Percentiles rank a stretch among this genome's conserved stretches.
Evolutionary conservation across 2,329 filamentous ascomycete genomes (phyloP).

Genomic region (Nothophoma quercina): DNA sequence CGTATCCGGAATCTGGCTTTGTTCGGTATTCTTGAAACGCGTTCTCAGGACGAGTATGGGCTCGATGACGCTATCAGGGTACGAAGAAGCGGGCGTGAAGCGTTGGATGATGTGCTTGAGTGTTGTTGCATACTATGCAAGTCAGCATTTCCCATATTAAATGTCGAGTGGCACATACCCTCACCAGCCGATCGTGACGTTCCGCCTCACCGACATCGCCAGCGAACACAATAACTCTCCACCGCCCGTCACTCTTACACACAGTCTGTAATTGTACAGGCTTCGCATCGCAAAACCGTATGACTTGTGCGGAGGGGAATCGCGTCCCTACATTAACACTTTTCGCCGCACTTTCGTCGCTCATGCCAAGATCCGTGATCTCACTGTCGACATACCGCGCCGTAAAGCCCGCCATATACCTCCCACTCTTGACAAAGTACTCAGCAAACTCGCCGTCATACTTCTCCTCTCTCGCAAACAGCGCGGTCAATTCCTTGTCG

Average conservation of each 20-base stretch:
- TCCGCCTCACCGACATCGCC: slow-evolving; percentile 51
- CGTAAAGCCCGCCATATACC: slow-evolving; percentile 68
- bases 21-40: slow-evolving; percentile 57
- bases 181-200: slow-evolving; percentile 42
- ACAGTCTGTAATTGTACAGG: slow-evolving; percentile 60
- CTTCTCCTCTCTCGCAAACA: slow-evolving; percentile 60
- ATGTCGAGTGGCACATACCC: slow-evolving; percentile 39
- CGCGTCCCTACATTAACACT: slow-evolving; percentile 57
- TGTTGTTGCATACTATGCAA: slow-evolving; percentile 23
- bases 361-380: slow-evolving; percentile 51
- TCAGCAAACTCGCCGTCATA: slow-evolving; percentile 61
- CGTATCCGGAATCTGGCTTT: slow-evolving; percentile 61
- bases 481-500: slow-evolving; percentile 60
- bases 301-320: slow-evolving; percentile 64
- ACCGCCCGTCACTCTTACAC: slow-evolving; percentile 61
- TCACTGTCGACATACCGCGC: slow-evolving; percentile 61
- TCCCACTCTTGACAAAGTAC: slow-evolving; percentile 64
- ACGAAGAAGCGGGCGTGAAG: slow-evolving; percentile 53
- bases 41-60: slow-evolving; percentile 62
- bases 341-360: slow-evolving; percentile 47
- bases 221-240: slow-evolving; percentile 60
- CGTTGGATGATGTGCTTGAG: slow-evolving; percentile 44
- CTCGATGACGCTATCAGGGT: slow-evolving; percentile 66
- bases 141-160: background rate
- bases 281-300: slow-evolving; percentile 67